Evolutionary conservation across 1,284 basidiomycete genomes (phyloP).

Genomic region (Tremellales sp.): DNA sequence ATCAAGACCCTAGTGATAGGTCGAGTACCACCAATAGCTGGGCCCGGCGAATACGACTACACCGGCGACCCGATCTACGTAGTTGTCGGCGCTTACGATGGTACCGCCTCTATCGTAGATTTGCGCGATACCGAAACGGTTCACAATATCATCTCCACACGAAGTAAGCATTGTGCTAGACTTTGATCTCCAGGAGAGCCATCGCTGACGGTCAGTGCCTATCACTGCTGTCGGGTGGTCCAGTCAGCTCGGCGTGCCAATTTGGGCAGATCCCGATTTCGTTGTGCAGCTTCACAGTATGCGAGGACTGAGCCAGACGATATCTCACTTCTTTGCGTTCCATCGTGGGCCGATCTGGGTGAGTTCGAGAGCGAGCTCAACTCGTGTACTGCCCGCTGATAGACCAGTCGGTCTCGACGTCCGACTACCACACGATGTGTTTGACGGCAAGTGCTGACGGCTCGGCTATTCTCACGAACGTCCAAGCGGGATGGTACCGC

Average conservation of each 20-base stretch:
- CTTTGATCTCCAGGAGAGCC: background rate
- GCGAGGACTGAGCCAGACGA: slow-evolving; percentile 4
- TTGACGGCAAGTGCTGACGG: slow-evolving; percentile 79
- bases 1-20: slow-evolving; percentile 26
- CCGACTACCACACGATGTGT: slow-evolving; percentile 80
- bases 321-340: slow-evolving; percentile 11
- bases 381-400: background rate
- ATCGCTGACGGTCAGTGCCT: slow-evolving; percentile 24
- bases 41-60: slow-evolving; percentile 17
- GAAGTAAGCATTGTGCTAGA: background rate
- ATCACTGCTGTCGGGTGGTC: slow-evolving; percentile 33
- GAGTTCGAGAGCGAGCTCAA: slow-evolving; percentile 27
- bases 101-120: slow-evolving; percentile 27
- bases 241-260: slow-evolving; percentile 26
- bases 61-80: slow-evolving; percentile 26
- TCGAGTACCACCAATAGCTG: slow-evolving; percentile 21
- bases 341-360: slow-evolving; percentile 72
- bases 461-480: slow-evolving; percentile 50
- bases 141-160: no score
- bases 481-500: slow-evolving; percentile 24
- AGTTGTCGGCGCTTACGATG: slow-evolving; percentile 30
- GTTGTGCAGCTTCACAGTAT: slow-evolving; percentile 25
- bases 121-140: slow-evolving; percentile 30
- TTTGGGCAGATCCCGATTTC: slow-evolving; percentile 40
- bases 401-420: slow-evolving; percentile 65